These are phyloP conservation scores for Omphalea diandra DNA, from an alignment of 441 rosid species.

Conservation along the genomic window DNA sequence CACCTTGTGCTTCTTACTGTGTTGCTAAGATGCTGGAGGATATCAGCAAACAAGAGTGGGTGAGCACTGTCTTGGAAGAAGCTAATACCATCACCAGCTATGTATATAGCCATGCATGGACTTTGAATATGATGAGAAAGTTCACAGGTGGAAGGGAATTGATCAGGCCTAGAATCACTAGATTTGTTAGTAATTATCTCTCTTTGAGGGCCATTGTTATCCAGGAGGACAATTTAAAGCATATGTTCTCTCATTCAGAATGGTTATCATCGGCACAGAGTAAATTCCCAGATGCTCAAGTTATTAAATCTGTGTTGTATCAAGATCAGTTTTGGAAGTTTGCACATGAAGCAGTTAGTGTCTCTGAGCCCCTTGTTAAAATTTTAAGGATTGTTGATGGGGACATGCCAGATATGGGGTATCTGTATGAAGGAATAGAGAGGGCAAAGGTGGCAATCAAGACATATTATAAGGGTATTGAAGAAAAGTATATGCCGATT, in stretches of 20 bases:
- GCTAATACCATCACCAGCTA: constrained; percentile 43
- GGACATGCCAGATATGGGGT: constrained; percentile 59
- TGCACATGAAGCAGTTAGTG: constrained; percentile 50
- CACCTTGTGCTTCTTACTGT: constrained; percentile 56
- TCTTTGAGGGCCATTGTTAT: constrained; percentile 48
- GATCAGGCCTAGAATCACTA: constrained; percentile 44
- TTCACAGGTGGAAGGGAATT: constrained; percentile 54
- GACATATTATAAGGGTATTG: constrained; percentile 45
- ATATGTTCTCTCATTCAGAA: constrained; percentile 51
- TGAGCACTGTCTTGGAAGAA: constrained; percentile 47
- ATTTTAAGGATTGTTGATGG: constrained; percentile 56
- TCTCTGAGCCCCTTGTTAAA: constrained; percentile 53
- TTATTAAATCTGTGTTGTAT: constrained; percentile 43
- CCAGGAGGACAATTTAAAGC: constrained; percentile 55
- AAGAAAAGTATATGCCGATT: constrained; percentile 50
- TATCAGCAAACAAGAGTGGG: constrained; percentile 53
- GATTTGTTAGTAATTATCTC: constrained; percentile 40
- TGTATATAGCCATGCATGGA: constrained; percentile 45
- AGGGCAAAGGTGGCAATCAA: constrained; percentile 48
- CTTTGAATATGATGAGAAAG: constrained; percentile 47
- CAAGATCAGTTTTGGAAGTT: constrained; percentile 57
- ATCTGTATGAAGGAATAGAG: constrained; percentile 55
- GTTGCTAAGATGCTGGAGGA: constrained; percentile 65
- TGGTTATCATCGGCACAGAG: constrained; percentile 45
- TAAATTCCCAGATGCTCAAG: constrained; percentile 49